Percentiles rank a stretch among this genome's conserved stretches.
These are phyloP conservation scores for Aspergillus haitiensis DNA, from an alignment of 495 filamentous ascomycete genomes.

Conservation along the genomic window DNA sequence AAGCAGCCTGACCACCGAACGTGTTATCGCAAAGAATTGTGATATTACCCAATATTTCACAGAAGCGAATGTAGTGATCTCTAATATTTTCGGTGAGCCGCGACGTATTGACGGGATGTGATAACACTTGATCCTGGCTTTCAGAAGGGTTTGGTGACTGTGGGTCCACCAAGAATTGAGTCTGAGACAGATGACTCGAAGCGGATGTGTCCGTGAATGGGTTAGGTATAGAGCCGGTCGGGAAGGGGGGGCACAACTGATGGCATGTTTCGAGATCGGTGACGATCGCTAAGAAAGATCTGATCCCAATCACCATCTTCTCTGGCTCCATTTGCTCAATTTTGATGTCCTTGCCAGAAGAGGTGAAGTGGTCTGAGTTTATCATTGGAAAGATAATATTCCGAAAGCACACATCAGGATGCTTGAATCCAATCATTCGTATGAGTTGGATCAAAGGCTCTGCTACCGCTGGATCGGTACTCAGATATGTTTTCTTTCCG, in stretches of 20 bases:
- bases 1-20: conserved; percentile 90
- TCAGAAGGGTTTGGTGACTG: conserved; percentile 37
- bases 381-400: conserved; percentile 92
- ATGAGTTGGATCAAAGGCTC: conserved; percentile 92
- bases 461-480: conserved; percentile 74
- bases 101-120: conserved; percentile 70
- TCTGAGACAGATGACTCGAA: conserved; percentile 38
- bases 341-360: conserved; percentile 72
- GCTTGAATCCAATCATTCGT: conserved; percentile 89
- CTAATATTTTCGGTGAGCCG: conserved; percentile 72
- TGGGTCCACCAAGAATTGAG: conserved; percentile 44
- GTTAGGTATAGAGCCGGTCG: conserved; percentile 51
- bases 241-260: conserved; percentile 77
- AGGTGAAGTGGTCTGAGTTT: conserved; percentile 80
- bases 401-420: conserved; percentile 89
- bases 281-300: conserved; percentile 89
- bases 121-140: conserved; percentile 36
- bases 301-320: conserved; percentile 92
- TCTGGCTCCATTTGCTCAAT: conserved; percentile 95
- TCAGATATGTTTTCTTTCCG: conserved; percentile 73
- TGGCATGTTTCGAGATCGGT: conserved; percentile 88
- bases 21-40: conserved; percentile 94
- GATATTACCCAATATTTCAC: conserved; percentile 92
- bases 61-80: conserved; percentile 85
- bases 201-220: conserved; percentile 42